Percentiles rank a stretch among this genome's conserved stretches.
These are phyloP conservation scores for Phaeosphaeriaceae sp. DNA, from an alignment of 2,329 filamentous ascomycete species.

Conservation along the genomic window DNA sequence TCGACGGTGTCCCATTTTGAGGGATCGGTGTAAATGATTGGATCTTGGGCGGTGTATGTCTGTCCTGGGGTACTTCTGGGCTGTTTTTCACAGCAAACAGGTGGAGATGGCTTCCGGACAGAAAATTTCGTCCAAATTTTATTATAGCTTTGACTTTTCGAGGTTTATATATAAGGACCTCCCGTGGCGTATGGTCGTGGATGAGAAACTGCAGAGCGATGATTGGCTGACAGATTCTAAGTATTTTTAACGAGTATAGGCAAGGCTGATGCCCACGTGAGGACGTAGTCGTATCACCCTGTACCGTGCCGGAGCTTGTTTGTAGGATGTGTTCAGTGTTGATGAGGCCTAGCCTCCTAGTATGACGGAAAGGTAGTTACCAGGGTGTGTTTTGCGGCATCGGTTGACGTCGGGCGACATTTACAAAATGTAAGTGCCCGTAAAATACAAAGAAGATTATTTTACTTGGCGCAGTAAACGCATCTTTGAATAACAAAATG, in stretches of 20 bases:
- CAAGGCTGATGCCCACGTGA: constrained; percentile 32
- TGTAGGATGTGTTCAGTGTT: no score
- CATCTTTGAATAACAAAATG: no score
- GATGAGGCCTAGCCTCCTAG: no score
- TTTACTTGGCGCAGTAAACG: no score
- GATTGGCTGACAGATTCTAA: constrained; percentile 33
- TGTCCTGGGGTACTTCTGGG: not conserved
- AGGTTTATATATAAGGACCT: not conserved
- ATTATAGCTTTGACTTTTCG: not conserved
- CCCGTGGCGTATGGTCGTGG: constrained; percentile 19
- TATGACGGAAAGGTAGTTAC: no score
- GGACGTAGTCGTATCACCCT: constrained; percentile 15
- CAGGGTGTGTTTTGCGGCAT: constrained; percentile 6
- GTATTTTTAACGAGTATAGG: constrained; percentile 25
- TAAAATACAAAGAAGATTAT: no score
- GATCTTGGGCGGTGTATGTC: not conserved
- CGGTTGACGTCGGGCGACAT: not conserved
- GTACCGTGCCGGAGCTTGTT: not conserved
- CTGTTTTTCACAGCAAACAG: not conserved
- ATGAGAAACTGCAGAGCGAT: constrained; percentile 44
- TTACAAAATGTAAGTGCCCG: no score
- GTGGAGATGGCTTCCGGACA: not conserved
- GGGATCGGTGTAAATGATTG: constrained; percentile 20
- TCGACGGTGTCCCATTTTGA: constrained; percentile 33
- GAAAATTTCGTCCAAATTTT: not conserved